Percentiles rank a stretch among this genome's conserved stretches.
Conservation (phyloP, 78 protist species). For the Dictyostelium purpureum region DNA sequence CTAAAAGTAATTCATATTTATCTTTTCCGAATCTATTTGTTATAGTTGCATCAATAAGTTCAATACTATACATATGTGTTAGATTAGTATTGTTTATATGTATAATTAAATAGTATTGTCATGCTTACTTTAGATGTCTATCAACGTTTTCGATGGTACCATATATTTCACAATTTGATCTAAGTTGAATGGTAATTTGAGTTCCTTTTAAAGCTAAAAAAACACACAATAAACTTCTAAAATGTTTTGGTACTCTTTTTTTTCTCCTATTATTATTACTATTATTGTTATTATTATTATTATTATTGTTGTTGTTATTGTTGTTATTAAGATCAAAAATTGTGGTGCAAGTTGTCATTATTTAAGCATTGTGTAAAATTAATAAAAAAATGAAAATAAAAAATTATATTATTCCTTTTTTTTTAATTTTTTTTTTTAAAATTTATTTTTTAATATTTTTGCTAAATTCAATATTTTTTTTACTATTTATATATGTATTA, state of each 20-base stretch:
- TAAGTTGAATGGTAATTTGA: slow-evolving; percentile 19
- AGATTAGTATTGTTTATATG: neutral
- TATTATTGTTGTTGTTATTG: neutral
- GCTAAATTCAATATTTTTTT: too few relatives aligned
- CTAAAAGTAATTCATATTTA: neutral
- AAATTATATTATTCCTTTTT: too few relatives aligned
- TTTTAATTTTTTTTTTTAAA: too few relatives aligned
- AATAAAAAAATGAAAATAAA: too few relatives aligned
- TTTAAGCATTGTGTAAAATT: too few relatives aligned
- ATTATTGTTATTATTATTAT: too few relatives aligned
- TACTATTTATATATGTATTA: too few relatives aligned
- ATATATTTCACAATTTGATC: slow-evolving; percentile 30
- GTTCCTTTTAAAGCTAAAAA: slow-evolving; percentile 38
- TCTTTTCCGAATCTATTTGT: slow-evolving; percentile 1
- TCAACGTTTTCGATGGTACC: slow-evolving; percentile 32
- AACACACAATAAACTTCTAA: slow-evolving; percentile 23
- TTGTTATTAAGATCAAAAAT: too few relatives aligned
- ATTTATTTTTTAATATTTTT: too few relatives aligned
- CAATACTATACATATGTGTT: slow-evolving; percentile 1
- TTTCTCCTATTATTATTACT: neutral
- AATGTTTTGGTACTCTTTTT: neutral
- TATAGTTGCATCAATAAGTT: slow-evolving; percentile 10
- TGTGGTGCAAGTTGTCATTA: too few relatives aligned
- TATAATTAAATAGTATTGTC: neutral
- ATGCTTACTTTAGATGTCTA: neutral